Percentiles rank a stretch among this genome's conserved stretches.
phyloP scores from a whole-genome alignment of 202 grass and related monocot genomes.

The Tripidium arundinaceum region DNA sequence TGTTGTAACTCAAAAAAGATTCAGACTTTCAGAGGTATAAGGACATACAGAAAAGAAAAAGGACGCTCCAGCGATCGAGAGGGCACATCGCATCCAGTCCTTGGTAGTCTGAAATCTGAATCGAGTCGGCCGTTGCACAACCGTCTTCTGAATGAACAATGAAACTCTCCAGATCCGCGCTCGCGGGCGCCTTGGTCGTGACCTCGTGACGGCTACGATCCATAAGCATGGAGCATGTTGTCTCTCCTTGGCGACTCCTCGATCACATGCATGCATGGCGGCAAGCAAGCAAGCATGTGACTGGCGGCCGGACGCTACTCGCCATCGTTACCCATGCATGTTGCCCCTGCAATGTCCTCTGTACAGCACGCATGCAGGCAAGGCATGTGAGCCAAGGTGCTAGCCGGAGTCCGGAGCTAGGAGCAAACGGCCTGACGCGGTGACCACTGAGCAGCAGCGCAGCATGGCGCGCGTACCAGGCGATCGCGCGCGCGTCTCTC shows the following conservation, averaged over 20 bases:
- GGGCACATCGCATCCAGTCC: background rate
- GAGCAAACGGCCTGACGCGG: background rate
- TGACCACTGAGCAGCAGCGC: background rate
- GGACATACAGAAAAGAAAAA: background rate
- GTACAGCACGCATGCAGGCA: background rate
- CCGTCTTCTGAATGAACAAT: background rate
- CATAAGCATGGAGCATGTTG: background rate
- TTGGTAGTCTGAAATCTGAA: background rate
- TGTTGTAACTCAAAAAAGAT: background rate
- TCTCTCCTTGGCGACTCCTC: background rate
- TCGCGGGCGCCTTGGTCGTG: no score
- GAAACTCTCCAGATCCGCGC: background rate
- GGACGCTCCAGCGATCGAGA: background rate
- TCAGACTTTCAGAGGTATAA: no score
- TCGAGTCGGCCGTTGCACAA: background rate
- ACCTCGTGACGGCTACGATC: background rate
- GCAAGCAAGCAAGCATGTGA: background rate
- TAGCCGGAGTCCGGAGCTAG: background rate
- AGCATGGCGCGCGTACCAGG: background rate
- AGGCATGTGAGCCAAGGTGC: background rate
- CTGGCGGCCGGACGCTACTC: background rate
- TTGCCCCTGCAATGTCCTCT: background rate
- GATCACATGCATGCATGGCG: background rate
- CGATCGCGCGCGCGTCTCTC: background rate
- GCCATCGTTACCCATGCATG: constrained; percentile 1